Evolutionary conservation across 768 basidiomycete genomes (phyloP).

Genomic region (Pluteus cervinus): DNA sequence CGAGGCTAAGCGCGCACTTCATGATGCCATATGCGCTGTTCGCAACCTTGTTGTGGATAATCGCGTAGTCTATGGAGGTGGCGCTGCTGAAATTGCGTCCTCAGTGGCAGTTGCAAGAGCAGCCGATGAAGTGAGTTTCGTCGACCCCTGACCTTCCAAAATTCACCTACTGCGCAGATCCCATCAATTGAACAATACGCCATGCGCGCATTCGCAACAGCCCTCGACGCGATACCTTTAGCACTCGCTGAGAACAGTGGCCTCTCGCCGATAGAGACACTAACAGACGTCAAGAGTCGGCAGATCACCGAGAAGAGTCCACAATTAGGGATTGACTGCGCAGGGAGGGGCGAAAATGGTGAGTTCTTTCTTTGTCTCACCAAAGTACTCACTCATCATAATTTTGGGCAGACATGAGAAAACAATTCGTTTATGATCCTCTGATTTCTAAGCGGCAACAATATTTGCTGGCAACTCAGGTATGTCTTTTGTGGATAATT

Average conservation of each 20-base stretch:
- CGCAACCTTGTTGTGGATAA: slow-evolving; percentile 94
- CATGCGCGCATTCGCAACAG: slow-evolving; percentile 97
- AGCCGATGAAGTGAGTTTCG: slow-evolving; percentile 73
- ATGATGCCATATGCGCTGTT: slow-evolving; percentile 96
- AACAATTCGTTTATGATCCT: slow-evolving; percentile 95
- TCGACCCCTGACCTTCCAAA: neutral
- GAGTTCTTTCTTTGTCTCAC: slow-evolving; percentile 14
- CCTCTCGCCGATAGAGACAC: slow-evolving; percentile 90
- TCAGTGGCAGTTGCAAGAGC: slow-evolving; percentile 90
- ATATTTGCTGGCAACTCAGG: slow-evolving; percentile 94
- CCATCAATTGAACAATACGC: slow-evolving; percentile 99
- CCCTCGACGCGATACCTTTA: slow-evolving; percentile 90
- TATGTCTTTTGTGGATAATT: slow-evolving; percentile 22
- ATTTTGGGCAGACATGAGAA: slow-evolving; percentile 81
- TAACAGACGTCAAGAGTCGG: slow-evolving; percentile 91
- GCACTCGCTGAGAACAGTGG: slow-evolving; percentile 98
- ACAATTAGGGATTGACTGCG: slow-evolving; percentile 89
- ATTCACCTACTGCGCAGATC: slow-evolving; percentile 45
- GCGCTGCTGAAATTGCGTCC: slow-evolving; percentile 95
- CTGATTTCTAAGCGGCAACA: slow-evolving; percentile 97
- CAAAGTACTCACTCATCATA: too few relatives aligned
- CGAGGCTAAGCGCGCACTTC: slow-evolving; percentile 95
- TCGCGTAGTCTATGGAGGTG: slow-evolving; percentile 97
- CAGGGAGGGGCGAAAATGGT: slow-evolving; percentile 84
- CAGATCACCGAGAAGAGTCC: slow-evolving; percentile 86